Base-by-base conservation (phyloP, 257 asterid genomes). In the Gentiana straminea region DNA sequence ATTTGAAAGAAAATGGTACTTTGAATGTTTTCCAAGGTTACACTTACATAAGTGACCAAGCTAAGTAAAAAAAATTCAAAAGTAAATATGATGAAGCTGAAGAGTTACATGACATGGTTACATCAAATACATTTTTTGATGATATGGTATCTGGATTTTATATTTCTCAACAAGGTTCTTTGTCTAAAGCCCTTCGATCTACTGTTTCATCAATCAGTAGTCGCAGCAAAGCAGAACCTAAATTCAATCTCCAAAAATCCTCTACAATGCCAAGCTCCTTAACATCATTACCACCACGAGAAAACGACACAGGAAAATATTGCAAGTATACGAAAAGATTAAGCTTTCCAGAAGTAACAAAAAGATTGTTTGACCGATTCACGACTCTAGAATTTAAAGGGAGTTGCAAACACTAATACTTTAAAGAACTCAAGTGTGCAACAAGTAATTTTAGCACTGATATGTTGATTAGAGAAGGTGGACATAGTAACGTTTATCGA, bases 251-350 rank as follows among this genome's bases (percentile, higher is more conserved):
- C 66, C 68, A 68, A 43, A 82, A 84, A 66, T 84, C 84, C 35
- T 54, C 67, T 55, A 82, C 96, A 49, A 41, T 82, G 86, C 85
- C 93, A 47, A 72, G 70, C 59, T 57, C 85, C 59, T 69, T 81
- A 33, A 54, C 68, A 38, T 43, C 79, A 64, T 55, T 67, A 51
- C 53, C 76, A 50, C 63, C 77, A 54, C 69, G 74, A 45, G 77
- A 65, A 37, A 54, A 60, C 12, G 73, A 62, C 44, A 64, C n/a
- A 13, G 67, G 43, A 52, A 66, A 60, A 47, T 49, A 39, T 33
- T 58, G 35, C 43, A 46, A 54, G 46, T 47, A 49, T 15, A 69
- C 60, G 59, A 73, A 68, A 35, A 56, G 47, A 49, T 57, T 60
- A 61, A 52, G 67, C 49, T 68, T 13, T 60, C 57, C 58, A 32